These are phyloP conservation scores for Acephala macrosclerotiorum DNA, from an alignment of 2,329 filamentous ascomycete genomes.

Conservation along the genomic window DNA sequence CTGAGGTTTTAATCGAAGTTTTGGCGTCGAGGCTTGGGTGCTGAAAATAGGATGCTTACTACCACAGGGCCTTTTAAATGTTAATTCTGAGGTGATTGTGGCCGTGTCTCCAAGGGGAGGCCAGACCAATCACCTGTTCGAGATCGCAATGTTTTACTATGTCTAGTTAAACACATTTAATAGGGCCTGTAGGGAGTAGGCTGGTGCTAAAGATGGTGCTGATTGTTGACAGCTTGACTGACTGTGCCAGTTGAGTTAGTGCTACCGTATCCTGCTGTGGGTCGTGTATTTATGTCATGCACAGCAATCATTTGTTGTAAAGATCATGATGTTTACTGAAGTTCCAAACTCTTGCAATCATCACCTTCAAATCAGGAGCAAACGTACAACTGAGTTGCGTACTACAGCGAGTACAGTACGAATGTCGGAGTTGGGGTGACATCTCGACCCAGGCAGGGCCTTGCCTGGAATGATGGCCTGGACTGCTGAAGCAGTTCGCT, in stretches of 20 bases:
- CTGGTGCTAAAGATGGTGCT: not conserved
- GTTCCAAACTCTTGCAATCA: too few species aligned
- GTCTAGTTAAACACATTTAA: too few species aligned
- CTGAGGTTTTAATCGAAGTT: conserved; percentile 2
- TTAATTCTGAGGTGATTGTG: too few species aligned
- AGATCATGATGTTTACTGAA: too few species aligned
- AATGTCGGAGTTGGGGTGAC: not conserved
- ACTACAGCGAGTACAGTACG: not conserved
- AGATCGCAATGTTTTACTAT: too few species aligned
- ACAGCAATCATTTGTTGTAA: too few species aligned
- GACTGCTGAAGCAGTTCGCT: not conserved
- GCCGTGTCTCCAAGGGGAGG: too few species aligned
- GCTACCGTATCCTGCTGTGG: not conserved
- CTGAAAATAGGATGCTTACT: conserved; percentile 11
- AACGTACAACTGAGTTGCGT: not conserved
- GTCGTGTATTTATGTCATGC: not conserved
- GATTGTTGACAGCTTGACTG: not conserved
- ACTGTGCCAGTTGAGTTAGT: not conserved
- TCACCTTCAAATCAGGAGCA: not conserved
- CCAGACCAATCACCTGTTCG: too few species aligned
- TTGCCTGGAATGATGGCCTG: not conserved
- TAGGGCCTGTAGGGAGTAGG: too few species aligned
- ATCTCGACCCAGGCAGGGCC: not conserved
- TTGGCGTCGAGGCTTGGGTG: not conserved
- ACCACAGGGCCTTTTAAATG: too few species aligned